Conservation (phyloP, 2,329 filamentous ascomycete species). For the Fusarium robinianum region DNA sequence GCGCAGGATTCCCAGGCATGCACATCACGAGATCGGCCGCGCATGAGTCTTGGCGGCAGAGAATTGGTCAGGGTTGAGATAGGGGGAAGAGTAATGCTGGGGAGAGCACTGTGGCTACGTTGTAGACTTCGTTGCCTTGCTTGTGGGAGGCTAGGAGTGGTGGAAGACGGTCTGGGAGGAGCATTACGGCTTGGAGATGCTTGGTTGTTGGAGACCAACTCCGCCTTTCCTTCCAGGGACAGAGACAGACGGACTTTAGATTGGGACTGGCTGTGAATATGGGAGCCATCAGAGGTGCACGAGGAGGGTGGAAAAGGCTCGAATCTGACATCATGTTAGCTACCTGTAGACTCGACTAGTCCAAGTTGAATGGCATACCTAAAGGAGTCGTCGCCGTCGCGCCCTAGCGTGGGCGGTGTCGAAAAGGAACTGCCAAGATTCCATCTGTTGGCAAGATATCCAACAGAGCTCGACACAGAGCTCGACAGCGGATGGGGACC, state of each 20-base stretch:
- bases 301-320: conserved; percentile 51
- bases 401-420: conserved; percentile 50
- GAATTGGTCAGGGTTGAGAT: conserved; percentile 57
- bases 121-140: conserved; percentile 61
- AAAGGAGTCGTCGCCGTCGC: conserved; percentile 49
- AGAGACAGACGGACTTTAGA: conserved; percentile 76
- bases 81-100: conserved; percentile 60
- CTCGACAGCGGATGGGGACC: conserved; percentile 41
- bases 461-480: conserved; percentile 50
- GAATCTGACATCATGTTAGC: conserved; percentile 41
- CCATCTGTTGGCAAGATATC: conserved; percentile 62
- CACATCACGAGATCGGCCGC: conserved; percentile 82
- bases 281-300: conserved; percentile 49
- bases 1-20: conserved; percentile 91
- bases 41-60: conserved; percentile 60
- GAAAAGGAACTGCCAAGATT: conserved; percentile 58
- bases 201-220: conserved; percentile 74
- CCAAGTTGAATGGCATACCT: conserved; percentile 45
- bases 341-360: background rate
- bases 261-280: conserved; percentile 44
- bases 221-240: conserved; percentile 88
- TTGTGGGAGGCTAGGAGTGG: conserved; percentile 52
- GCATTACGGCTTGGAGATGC: conserved; percentile 64
- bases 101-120: conserved; percentile 72
- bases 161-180: conserved; percentile 53